Evolutionary conservation across 139 green algal species (phyloP).

Genomic region (Chlamydomonas schloesseri): DNA sequence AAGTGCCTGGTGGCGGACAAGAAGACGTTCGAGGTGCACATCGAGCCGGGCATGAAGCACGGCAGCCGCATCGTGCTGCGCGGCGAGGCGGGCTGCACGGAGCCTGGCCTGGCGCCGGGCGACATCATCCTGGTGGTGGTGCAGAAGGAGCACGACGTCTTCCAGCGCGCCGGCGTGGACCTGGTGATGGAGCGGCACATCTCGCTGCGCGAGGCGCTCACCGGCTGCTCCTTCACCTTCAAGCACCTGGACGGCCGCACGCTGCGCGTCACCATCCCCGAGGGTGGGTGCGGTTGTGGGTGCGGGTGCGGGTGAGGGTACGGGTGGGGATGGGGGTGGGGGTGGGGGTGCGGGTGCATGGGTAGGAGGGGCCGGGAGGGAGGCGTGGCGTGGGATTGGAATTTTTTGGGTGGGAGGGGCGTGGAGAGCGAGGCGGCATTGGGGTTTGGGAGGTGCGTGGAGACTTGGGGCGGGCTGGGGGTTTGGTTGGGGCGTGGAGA

Average conservation of each 20-base stretch:
- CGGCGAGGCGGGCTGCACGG: constrained; percentile 91
- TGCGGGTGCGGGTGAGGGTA: too few species aligned
- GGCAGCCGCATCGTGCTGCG: constrained; percentile 89
- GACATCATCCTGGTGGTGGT: constrained; percentile 97
- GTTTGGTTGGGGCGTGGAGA: too few species aligned
- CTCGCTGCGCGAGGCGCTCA: constrained; percentile 92
- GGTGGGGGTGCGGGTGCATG: too few species aligned
- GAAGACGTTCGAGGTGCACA: constrained; percentile 97
- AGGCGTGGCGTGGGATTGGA: too few species aligned
- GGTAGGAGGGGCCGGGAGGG: too few species aligned
- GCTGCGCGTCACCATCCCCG: constrained; percentile 75
- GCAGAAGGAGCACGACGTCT: constrained; percentile 91
- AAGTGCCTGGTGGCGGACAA: constrained; percentile 87
- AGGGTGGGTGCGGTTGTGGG: background rate
- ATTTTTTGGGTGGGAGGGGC: too few species aligned
- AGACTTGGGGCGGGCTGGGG: too few species aligned
- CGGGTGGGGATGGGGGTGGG: background rate
- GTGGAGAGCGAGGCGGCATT: too few species aligned
- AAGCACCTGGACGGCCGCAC: constrained; percentile 90
- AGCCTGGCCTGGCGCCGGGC: constrained; percentile 82
- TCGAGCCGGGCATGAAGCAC: constrained; percentile 95
- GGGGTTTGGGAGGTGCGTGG: too few species aligned
- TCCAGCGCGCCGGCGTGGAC: constrained; percentile 93
- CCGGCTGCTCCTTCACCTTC: constrained; percentile 85
- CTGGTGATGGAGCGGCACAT: constrained; percentile 93